Evolutionary conservation across 768 basidiomycete species (phyloP), one percentile per base, ranked within the genome.

Genomic region (Macrolepiota albuminosa): DNA sequence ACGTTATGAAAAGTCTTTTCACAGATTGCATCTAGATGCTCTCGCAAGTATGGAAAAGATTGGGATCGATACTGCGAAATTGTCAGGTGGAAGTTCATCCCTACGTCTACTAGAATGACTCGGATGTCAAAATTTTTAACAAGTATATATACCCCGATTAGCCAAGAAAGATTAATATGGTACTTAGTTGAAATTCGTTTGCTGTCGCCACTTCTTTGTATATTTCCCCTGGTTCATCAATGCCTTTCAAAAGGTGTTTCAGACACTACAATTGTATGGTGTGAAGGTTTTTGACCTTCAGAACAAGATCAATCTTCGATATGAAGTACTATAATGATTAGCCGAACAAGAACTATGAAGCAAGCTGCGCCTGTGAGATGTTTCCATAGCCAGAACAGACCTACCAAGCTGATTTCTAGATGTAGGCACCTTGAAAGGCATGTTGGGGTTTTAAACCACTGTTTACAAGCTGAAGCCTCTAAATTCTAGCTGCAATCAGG

Each of bases 61-160:
- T 97, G 94, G 93, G 91, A 93, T 21, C 83, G 84, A 53, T 94
- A 95, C 72, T 96, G 93, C 73, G 72, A 83, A 61, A 80, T 93
- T 58, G 95, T 97, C 68, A 89, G 86, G 71, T 96, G 86, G 76
- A 93, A 89, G 72, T 97, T 94, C 70, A 93, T 97, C 48, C 93
- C 18, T 84, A 84, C 40, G 70, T 97, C 61, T 98, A 95, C 74
- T 97, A 81, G 68, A 63, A 52, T 50, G 1, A 7, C 11, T 33
- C 13, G 7, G 31, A 48, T 21, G 57, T 18, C 13, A 7, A 40
- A 40, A 14, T n/a, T 14, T 11, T n/a, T 43, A 24, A 34, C 45
- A 45, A 40, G 13, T 45, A 61, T 37, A 62, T 61, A 66, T 59
- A 57, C 64, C 58, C 53, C 26, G 45, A 37, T 33, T 61, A 49